Evolutionary conservation across 805 yeast species (phyloP), one percentile per base, ranked within the genome.

Genomic region (Saturnispora ahearnii): DNA sequence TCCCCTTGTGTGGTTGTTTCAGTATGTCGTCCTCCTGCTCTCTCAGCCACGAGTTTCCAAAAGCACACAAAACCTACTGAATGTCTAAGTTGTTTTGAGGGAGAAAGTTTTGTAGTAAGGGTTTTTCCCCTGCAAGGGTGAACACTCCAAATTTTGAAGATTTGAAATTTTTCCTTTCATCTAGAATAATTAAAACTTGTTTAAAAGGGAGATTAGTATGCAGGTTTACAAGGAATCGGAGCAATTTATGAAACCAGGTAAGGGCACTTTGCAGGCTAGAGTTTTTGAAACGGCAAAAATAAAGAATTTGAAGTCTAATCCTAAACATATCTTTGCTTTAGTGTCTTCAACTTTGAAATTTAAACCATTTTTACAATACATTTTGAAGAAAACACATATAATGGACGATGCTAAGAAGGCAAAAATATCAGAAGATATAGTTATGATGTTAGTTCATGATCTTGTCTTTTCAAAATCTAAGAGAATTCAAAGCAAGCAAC

Each of bases 401-500:
- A 68, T 85, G 55, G 70, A 75, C 34, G 70, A 68, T 36, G 80
- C 78, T 32, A 74, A 73, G 50, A 63, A 67, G 46, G 49, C 63
- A 32, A 74, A 73, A 51, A 60, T 84, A 22, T 75, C 75, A 11
- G 77, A 76, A 48, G 68, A 73, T 13, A 64, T 85, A 44, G 78
- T 85, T 2, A 54, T 82, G 48, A 69, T 91, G 8, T 66, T 91
- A 65, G 83, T 83, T 1, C 95, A 91, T 60, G 99, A 91, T 67
- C 70, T 88, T 48, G 64, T 90, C 5, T 74, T 93, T 51, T 76
- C 91, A 5, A 77, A 80, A 55, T 73, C 79, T 28, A 93, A 95
- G 10, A 70, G 96, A 53, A 84, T 91, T 52, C 95, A 88, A 62
- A 83, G 88, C 73, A 95, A 95, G 6, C 90, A 89, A 59, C 88